A percentile compares a stretch with the other conserved stretches of the same genome.
These are phyloP conservation scores for Hypoxylon lenormandii DNA, from an alignment of 495 filamentous ascomycete genomes.

Conservation along the genomic window DNA sequence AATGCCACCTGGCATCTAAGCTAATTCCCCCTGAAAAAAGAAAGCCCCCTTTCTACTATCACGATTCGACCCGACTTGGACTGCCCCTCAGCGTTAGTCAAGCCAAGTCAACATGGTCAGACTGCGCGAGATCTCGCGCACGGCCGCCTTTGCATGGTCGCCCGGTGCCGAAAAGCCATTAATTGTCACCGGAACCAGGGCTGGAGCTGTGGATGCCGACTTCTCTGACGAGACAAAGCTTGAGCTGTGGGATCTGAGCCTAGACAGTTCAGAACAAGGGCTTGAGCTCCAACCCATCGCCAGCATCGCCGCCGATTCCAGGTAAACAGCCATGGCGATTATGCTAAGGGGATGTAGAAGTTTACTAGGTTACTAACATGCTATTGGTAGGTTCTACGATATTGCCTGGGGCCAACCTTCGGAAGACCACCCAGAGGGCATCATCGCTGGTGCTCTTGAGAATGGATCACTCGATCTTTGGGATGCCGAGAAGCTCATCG, in stretches of 20 bases:
- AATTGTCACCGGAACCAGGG: conserved; percentile 93
- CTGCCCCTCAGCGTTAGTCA: conserved; percentile 29
- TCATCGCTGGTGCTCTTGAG: conserved; percentile 94
- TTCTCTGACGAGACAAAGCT: conserved; percentile 97
- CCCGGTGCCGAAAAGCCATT: conserved; percentile 78
- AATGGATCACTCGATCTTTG: conserved; percentile 96
- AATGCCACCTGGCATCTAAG: conserved; percentile 52
- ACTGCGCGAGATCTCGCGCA: conserved; percentile 92
- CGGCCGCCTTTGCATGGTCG: conserved; percentile 97
- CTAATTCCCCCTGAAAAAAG: conserved; percentile 31
- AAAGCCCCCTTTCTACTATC: conserved; percentile 9
- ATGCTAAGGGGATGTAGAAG: conserved; percentile 6
- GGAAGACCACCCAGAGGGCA: conserved; percentile 78
- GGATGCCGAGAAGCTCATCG: conserved; percentile 88
- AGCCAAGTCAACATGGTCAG: conserved; percentile 85
- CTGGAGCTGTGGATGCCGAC: conserved; percentile 93
- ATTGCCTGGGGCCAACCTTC: conserved; percentile 90
- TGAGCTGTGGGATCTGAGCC: conserved; percentile 92
- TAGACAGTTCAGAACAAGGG: conserved; percentile 77
- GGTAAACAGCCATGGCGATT: conserved; percentile 64
- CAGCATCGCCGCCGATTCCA: conserved; percentile 87
- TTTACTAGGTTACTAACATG: conserved; percentile 39
- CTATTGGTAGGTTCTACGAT: conserved; percentile 83
- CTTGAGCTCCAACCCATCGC: conserved; percentile 86
- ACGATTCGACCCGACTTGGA: conserved; percentile 12